These are phyloP conservation scores for Zygoascus meyerae DNA, from an alignment of 1,139 yeast species.

Conservation along the genomic window DNA sequence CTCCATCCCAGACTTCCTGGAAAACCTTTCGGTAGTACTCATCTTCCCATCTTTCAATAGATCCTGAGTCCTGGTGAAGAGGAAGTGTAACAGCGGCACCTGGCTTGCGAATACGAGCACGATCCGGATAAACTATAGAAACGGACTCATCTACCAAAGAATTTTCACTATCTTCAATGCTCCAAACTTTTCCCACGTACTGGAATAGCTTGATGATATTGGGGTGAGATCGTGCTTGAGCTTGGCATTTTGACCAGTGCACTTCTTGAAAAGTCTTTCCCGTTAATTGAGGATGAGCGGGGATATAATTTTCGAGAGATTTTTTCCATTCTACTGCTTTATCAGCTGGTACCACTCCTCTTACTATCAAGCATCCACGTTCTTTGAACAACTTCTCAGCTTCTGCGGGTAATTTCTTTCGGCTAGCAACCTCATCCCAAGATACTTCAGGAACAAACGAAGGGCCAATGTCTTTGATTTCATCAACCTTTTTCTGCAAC, in stretches of 20 bases:
- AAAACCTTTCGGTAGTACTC: constrained; percentile 38
- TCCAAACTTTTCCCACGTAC: constrained; percentile 37
- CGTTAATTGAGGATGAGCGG: constrained; percentile 2
- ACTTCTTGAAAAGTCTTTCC: constrained; percentile 5
- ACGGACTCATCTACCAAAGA: constrained; percentile 29
- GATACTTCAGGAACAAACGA: constrained; percentile 8
- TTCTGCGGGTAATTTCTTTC: constrained; percentile 1
- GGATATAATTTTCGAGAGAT: constrained; percentile 6
- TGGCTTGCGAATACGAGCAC: constrained; percentile 45
- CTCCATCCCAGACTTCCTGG: constrained; percentile 37
- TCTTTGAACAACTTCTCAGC: constrained; percentile 9
- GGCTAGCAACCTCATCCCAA: constrained; percentile 1
- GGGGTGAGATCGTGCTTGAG: constrained; percentile 42
- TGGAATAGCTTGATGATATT: constrained; percentile 33
- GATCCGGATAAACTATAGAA: constrained; percentile 48
- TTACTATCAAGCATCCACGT: constrained; percentile 10
- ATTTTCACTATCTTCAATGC: constrained; percentile 13
- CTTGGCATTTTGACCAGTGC: constrained; percentile 42
- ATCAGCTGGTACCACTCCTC: constrained; percentile 9
- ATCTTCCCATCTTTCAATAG: constrained; percentile 45
- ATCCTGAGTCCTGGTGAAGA: constrained; percentile 38
- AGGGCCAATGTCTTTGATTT: constrained; percentile 6
- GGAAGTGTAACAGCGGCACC: constrained; percentile 38
- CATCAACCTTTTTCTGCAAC: constrained; percentile 5
- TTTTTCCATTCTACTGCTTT: constrained; percentile 7